Evolutionary conservation across 2,329 filamentous ascomycete species (phyloP).

Genomic region (Aspergillus japonicus): DNA sequence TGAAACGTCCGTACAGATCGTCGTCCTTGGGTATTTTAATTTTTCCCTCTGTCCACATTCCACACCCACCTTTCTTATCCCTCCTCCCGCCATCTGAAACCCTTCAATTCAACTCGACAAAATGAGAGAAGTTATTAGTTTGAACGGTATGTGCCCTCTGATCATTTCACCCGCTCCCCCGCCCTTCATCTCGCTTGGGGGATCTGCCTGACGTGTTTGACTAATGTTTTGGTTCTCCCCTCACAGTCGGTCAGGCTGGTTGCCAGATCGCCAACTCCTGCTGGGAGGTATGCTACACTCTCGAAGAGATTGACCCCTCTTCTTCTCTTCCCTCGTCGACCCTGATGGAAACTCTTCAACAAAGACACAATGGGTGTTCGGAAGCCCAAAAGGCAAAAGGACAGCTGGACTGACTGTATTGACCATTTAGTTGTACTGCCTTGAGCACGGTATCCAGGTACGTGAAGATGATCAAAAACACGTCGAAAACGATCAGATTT

Average conservation of each 20-base stretch:
- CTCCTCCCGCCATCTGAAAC: constrained; percentile 15
- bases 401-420: constrained; percentile 34
- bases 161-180: constrained; percentile 1
- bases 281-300: constrained; percentile 83
- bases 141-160: constrained; percentile 74
- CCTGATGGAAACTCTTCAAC: constrained; percentile 1
- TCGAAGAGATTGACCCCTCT: background rate
- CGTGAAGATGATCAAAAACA: constrained; percentile 32
- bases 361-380: background rate
- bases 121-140: constrained; percentile 99
- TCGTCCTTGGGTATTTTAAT: constrained; percentile 29
- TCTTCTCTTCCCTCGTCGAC: constrained; percentile 1
- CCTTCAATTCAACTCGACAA: constrained; percentile 46
- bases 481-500: background rate
- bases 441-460: constrained; percentile 99
- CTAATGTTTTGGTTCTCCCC: constrained; percentile 21
- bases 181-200: constrained; percentile 12
- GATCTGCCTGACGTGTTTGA: constrained; percentile 25
- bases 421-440: constrained; percentile 84
- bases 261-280: constrained; percentile 99
- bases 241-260: constrained; percentile 95
- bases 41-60: constrained; percentile 30
- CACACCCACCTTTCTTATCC: constrained; percentile 19
- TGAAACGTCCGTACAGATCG: constrained; percentile 28
- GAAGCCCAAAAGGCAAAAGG: constrained; percentile 8